These are phyloP conservation scores for Hsuehochloa calcarea DNA, from an alignment of 176 grass and related monocot species.

Conservation along the genomic window DNA sequence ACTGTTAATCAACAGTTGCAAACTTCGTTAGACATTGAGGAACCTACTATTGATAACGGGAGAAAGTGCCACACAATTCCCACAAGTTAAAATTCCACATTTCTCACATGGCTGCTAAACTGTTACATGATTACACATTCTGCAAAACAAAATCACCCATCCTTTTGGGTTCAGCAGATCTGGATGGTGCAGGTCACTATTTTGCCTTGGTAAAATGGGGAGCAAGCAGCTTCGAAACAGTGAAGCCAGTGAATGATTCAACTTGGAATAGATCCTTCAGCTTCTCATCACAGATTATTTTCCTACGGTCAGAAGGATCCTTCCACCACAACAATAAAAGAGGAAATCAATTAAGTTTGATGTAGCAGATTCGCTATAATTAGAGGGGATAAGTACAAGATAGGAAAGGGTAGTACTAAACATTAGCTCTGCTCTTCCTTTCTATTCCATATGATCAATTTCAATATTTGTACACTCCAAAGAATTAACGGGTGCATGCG, in stretches of 20 bases:
- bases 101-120: slow-evolving; percentile 28
- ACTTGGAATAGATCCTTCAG: slow-evolving; percentile 90
- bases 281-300: slow-evolving; percentile 93
- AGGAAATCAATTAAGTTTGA: slow-evolving; percentile 9
- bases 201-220: slow-evolving; percentile 86
- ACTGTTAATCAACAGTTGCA: slow-evolving; percentile 15
- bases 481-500: background rate
- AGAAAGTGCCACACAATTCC: background rate
- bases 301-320: slow-evolving; percentile 98
- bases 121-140: slow-evolving; percentile 47
- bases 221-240: slow-evolving; percentile 72
- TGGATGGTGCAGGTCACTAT: slow-evolving; percentile 33
- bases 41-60: slow-evolving; percentile 36
- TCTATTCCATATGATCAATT: background rate
- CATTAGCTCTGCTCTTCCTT: background rate
- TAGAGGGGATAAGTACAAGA: background rate
- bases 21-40: slow-evolving; percentile 13
- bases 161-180: slow-evolving; percentile 42
- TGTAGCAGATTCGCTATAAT: slow-evolving; percentile 1
- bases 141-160: slow-evolving; percentile 59
- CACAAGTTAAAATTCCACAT: slow-evolving; percentile 37
- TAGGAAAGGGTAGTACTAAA: background rate
- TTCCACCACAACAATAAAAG: slow-evolving; percentile 43
- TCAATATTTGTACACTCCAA: background rate
- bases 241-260: slow-evolving; percentile 81